Evolutionary conservation across 768 basidiomycete genomes (phyloP).

Genomic region (Leccinellum rugosiceps): DNA sequence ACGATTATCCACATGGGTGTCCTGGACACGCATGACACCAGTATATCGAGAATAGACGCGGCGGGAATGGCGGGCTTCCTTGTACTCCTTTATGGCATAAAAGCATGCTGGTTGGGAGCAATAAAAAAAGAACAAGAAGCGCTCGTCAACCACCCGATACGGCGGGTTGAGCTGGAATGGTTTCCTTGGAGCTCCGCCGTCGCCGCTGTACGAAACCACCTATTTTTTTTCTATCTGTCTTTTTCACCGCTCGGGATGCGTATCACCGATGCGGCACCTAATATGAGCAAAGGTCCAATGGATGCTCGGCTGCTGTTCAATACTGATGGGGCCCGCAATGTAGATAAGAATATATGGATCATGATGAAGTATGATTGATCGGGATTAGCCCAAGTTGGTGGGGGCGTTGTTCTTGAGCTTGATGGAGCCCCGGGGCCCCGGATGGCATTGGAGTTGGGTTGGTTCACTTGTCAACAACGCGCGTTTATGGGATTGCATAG

Average conservation of each 20-base stretch:
- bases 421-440: slow-evolving; percentile 8
- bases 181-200: neutral
- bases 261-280: neutral
- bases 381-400: neutral
- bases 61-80: neutral
- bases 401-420: neutral
- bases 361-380: neutral
- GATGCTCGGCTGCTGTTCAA: neutral
- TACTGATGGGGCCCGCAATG: neutral
- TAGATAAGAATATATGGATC: neutral
- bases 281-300: neutral
- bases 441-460: too few relatives aligned
- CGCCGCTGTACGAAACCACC: neutral
- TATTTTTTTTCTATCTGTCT: neutral
- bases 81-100: neutral
- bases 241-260: neutral
- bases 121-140: neutral
- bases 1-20: neutral
- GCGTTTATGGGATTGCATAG: neutral
- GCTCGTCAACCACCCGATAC: neutral
- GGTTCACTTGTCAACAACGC: neutral
- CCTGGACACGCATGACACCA: neutral
- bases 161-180: neutral
- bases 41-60: neutral
- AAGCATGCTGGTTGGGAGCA: neutral